phyloP scores from a whole-genome alignment of 192 early-diverging fungal species.

The Geosiphon pyriformis region DNA sequence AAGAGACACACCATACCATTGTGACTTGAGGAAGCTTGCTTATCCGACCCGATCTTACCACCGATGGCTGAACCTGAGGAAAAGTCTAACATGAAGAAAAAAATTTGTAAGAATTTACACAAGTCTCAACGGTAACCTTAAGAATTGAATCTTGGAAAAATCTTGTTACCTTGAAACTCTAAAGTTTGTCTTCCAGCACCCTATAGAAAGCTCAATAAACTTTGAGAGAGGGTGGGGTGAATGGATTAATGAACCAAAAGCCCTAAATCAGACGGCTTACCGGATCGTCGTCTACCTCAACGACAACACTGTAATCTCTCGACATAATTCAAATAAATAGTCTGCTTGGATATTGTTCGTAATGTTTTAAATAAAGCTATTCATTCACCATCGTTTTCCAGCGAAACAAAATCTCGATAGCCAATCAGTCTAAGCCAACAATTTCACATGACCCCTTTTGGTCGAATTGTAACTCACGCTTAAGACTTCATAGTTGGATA shows the following conservation, averaged over 20 bases:
- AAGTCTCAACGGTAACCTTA: neutral
- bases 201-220: neutral
- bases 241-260: neutral
- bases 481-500: no score
- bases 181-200: constrained; percentile 24
- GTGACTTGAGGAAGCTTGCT: constrained; percentile 4
- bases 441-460: no score
- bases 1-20: neutral
- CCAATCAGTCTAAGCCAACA: no score
- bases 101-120: neutral
- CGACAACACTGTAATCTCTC: neutral
- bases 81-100: constrained; percentile 15
- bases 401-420: no score
- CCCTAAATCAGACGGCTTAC: no score
- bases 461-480: no score
- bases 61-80: constrained; percentile 20
- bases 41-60: constrained; percentile 24
- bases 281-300: neutral
- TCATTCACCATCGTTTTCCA: no score
- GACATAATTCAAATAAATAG: no score
- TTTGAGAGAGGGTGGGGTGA: neutral
- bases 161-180: constrained; percentile 41
- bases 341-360: no score
- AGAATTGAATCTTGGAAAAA: neutral
- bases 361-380: no score